Percentiles rank a stretch among this genome's conserved stretches.
These are phyloP conservation scores for Pseudogymnoascus sp. DNA, from an alignment of 2,329 filamentous ascomycete species.

Conservation along the genomic window DNA sequence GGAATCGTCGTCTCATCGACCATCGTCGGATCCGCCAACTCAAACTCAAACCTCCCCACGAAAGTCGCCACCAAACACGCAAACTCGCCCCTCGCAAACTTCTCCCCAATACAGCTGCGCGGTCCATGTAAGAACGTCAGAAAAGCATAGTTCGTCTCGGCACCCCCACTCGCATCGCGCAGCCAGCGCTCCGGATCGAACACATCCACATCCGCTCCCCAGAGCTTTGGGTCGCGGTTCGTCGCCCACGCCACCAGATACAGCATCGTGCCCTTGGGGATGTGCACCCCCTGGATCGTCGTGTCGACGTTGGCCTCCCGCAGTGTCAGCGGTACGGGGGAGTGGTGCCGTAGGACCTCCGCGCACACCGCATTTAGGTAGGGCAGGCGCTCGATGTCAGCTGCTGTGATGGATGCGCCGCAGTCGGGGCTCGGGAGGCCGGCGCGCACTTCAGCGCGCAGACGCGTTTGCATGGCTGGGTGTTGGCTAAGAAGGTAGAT, in stretches of 20 bases:
- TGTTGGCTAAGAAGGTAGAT: conserved; percentile 60
- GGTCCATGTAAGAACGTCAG: conserved; percentile 83
- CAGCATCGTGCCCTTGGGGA: conserved; percentile 64
- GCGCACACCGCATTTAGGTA: conserved; percentile 74
- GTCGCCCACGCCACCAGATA: conserved; percentile 54
- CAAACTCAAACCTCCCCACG: conserved; percentile 66
- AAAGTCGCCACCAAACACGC: conserved; percentile 71
- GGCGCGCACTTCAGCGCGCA: conserved; percentile 59
- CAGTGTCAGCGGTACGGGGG: conserved; percentile 53
- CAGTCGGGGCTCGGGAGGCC: conserved; percentile 44
- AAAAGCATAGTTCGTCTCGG: conserved; percentile 66
- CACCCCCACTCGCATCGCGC: conserved; percentile 56
- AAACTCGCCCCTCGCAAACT: conserved; percentile 77
- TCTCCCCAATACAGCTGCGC: conserved; percentile 73
- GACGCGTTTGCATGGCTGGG: conserved; percentile 53
- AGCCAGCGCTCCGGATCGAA: conserved; percentile 80
- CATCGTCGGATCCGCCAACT: conserved; percentile 27
- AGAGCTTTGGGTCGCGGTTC: conserved; percentile 60
- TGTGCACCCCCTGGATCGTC: conserved; percentile 50
- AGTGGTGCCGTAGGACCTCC: conserved; percentile 65
- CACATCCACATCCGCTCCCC: conserved; percentile 64
- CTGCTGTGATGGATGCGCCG: conserved; percentile 37
- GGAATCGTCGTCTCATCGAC: conserved; percentile 57
- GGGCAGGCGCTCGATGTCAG: conserved; percentile 62
- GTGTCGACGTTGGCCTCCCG: conserved; percentile 59